Conservation (phyloP, 2,329 filamentous ascomycete species). For the Aspergillus sp. region DNA sequence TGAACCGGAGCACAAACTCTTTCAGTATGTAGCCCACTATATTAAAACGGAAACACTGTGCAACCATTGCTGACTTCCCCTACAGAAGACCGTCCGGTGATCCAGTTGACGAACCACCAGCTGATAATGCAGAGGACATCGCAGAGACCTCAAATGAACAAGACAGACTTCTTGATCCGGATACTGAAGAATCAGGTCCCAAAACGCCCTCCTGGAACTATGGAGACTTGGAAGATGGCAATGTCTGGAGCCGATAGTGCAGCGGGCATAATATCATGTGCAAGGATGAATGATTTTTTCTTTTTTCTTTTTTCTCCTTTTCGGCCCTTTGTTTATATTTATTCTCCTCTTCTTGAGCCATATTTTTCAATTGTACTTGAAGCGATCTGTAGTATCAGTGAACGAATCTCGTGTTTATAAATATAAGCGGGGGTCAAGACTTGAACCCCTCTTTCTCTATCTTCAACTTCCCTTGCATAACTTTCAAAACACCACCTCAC, state of each 20-base stretch:
- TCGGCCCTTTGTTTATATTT: neutral
- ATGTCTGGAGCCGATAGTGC: conserved; percentile 34
- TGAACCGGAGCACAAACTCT: conserved; percentile 39
- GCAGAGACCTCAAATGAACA: conserved; percentile 19
- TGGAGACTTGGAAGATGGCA: conserved; percentile 38
- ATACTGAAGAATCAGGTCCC: conserved; percentile 14
- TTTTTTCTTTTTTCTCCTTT: neutral
- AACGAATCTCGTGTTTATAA: neutral
- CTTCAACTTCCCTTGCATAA: neutral
- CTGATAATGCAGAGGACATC: conserved; percentile 7
- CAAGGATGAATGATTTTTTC: neutral
- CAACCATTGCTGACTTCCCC: conserved; percentile 15
- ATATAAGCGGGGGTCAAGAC: neutral
- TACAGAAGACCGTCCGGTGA: conserved; percentile 32
- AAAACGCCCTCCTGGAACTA: conserved; percentile 25
- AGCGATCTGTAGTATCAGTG: neutral
- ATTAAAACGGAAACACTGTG: neutral
- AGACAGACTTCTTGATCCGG: neutral
- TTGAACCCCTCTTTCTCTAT: neutral
- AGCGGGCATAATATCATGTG: neutral
- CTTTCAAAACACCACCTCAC: neutral
- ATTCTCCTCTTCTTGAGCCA: neutral
- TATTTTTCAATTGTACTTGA: neutral
- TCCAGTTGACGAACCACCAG: conserved; percentile 27
- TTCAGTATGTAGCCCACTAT: conserved; percentile 29